Evolutionary conservation across 129 eudicot genomes (phyloP).

Genomic region (Heracleum sosnowskyi): DNA sequence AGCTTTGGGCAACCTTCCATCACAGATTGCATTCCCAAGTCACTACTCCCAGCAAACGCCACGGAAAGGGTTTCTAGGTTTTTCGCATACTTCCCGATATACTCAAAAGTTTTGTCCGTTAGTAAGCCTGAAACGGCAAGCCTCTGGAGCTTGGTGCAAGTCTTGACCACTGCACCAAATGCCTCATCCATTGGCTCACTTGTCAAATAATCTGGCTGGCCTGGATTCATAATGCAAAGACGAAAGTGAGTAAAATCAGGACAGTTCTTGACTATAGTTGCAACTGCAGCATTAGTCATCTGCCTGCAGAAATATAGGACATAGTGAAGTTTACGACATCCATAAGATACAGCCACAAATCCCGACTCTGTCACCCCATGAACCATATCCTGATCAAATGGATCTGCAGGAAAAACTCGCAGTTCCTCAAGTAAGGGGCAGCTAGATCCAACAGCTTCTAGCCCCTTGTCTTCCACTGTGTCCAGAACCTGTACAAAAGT

Average conservation of each 20-base stretch:
- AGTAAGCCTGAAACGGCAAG: constrained; percentile 71
- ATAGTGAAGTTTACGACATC: constrained; percentile 65
- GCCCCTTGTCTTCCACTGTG: constrained; percentile 72
- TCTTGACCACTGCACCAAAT: constrained; percentile 73
- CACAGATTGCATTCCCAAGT: constrained; percentile 54
- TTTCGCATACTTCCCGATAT: constrained; percentile 66
- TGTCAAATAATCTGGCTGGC: constrained; percentile 69
- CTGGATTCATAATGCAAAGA: constrained; percentile 77
- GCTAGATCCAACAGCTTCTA: constrained; percentile 68
- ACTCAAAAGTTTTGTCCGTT: constrained; percentile 63
- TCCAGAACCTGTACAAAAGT: constrained; percentile 50
- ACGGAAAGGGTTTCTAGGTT: constrained; percentile 76
- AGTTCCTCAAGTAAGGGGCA: constrained; percentile 81
- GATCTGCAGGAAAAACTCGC: constrained; percentile 74
- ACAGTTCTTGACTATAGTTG: constrained; percentile 57
- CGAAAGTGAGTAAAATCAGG: constrained; percentile 80
- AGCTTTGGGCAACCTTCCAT: constrained; percentile 57
- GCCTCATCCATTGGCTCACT: constrained; percentile 80
- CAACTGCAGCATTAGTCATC: constrained; percentile 85
- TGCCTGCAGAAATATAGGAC: constrained; percentile 83
- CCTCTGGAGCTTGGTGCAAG: constrained; percentile 62
- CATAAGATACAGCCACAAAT: constrained; percentile 60
- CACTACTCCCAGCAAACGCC: constrained; percentile 86
- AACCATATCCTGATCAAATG: constrained; percentile 45
- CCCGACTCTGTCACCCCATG: constrained; percentile 72